Percentiles rank a stretch among this genome's conserved stretches.
phyloP scores from a whole-genome alignment of 441 rosid species.

The Aleurites moluccanus region DNA sequence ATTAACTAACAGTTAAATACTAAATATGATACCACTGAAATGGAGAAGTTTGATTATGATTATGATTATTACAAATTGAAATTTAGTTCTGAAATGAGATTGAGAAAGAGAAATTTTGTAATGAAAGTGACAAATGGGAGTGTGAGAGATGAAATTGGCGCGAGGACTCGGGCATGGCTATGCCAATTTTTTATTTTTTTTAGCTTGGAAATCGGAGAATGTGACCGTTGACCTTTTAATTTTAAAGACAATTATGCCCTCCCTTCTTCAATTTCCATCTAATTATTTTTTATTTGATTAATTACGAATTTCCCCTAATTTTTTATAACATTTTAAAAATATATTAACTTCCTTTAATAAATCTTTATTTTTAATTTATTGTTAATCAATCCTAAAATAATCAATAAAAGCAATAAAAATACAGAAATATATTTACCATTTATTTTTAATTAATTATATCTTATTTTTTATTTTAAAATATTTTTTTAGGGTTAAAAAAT shows the following conservation, averaged over 20 bases:
- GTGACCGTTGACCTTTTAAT: background rate
- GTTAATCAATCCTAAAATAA: too few species aligned
- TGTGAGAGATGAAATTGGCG: slow-evolving; percentile 2
- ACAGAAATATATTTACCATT: too few species aligned
- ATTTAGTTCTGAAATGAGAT: too few species aligned
- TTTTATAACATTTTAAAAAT: too few species aligned
- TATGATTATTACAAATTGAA: background rate
- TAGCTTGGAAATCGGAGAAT: slow-evolving; percentile 14
- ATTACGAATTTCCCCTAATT: too few species aligned
- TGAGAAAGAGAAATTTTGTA: background rate
- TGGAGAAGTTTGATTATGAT: background rate
- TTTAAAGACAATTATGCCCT: slow-evolving; percentile 4
- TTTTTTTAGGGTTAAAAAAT: too few species aligned
- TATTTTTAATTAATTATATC: too few species aligned
- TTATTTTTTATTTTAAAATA: too few species aligned
- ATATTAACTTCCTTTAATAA: too few species aligned
- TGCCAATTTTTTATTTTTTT: background rate
- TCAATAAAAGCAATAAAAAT: too few species aligned
- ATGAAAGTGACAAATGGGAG: background rate
- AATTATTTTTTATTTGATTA: too few species aligned
- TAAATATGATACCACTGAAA: background rate
- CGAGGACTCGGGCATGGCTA: background rate
- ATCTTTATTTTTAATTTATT: too few species aligned
- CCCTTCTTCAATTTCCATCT: background rate
- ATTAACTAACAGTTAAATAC: background rate